These are phyloP conservation scores for Cystobasidium ongulense DNA, from an alignment of 768 basidiomycete genomes.

Conservation along the genomic window DNA sequence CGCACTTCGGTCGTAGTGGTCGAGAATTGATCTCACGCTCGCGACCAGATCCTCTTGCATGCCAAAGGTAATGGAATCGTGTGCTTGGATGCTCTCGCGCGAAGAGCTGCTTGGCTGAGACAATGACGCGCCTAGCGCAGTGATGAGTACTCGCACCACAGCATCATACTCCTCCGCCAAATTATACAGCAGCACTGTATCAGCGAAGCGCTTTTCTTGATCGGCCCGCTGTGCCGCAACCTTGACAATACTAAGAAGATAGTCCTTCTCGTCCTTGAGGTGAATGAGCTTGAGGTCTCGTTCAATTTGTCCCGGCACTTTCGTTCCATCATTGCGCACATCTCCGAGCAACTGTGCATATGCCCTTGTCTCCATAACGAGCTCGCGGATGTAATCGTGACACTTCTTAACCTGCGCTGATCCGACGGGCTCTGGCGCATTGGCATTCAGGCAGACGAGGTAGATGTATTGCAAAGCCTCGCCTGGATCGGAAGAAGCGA, in stretches of 20 bases:
- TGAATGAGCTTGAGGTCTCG: slow-evolving; percentile 69
- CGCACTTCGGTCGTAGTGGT: slow-evolving; percentile 65
- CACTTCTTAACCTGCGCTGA: slow-evolving; percentile 67
- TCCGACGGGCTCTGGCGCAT: slow-evolving; percentile 63
- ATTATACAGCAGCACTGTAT: slow-evolving; percentile 92
- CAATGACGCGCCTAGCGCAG: slow-evolving; percentile 75
- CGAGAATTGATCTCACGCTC: slow-evolving; percentile 53
- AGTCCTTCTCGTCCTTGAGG: slow-evolving; percentile 57
- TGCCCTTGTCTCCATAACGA: slow-evolving; percentile 47
- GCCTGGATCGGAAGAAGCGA: slow-evolving; percentile 83
- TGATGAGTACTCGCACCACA: slow-evolving; percentile 77
- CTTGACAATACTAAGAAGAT: slow-evolving; percentile 72
- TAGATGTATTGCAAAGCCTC: slow-evolving; percentile 93
- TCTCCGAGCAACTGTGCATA: slow-evolving; percentile 96
- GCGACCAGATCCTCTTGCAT: slow-evolving; percentile 38
- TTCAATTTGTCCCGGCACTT: slow-evolving; percentile 77
- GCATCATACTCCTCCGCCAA: slow-evolving; percentile 82
- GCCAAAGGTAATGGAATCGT: slow-evolving; percentile 27
- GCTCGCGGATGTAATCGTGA: slow-evolving; percentile 47
- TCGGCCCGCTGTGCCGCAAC: slow-evolving; percentile 73
- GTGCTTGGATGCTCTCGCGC: slow-evolving; percentile 39
- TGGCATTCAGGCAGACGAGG: slow-evolving; percentile 67
- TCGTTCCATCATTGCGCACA: slow-evolving; percentile 75
- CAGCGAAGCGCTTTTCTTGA: slow-evolving; percentile 70
- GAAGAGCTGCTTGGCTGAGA: slow-evolving; percentile 55